Base-by-base conservation (phyloP, 495 filamentous ascomycete species). In the Penicillium tannophilum region DNA sequence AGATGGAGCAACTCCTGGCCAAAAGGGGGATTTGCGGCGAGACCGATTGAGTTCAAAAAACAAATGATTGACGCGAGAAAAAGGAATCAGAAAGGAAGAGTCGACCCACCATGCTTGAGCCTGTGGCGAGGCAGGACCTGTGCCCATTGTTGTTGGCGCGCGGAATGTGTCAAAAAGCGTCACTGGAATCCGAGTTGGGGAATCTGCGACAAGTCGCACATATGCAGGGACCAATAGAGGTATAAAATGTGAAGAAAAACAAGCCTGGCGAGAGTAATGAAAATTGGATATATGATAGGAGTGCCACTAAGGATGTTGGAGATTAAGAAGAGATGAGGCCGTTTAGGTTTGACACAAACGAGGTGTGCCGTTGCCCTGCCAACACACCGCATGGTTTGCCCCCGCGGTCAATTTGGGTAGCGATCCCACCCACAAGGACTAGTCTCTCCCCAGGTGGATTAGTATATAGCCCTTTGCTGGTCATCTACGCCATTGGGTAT, bases 131-230 rank as follows among this genome's bases (percentile, higher is more conserved):
- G 64, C 59, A 44, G 61, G 54, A 39, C 63, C 56, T 24, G 54
- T 63, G 39, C 42, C 55, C 67, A 70, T 70, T 55, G 59, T 66
- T 65, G 57, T 67, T 59, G 59, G 61, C 67, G 54, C 65, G 62
- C 54, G 65, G 67, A 70, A 70, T 70, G 67, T 70, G 67, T 68
- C 67, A 68, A 60, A 63, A 8, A 35, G 42, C 6, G 51, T 10
- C 5, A 42, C 12, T 48, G 56, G 62, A 58, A 62, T 60, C 46
- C 16, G 52, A 16, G 44, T 28, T 12, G 5, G 23, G 39, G 17
- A 58, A 49, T 49, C 26, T 17, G 6, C 12, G 14, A 41, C 14
- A 9, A 49, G n/a, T 49, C 11, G 23, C 26, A 31, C 7, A 23
- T 1, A 23, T 23, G 20, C 20, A 23, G 20, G 4, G 43, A 24